Base-by-base conservation (phyloP, 2,329 filamentous ascomycete genomes). In the Gyromitra esculenta region DNA sequence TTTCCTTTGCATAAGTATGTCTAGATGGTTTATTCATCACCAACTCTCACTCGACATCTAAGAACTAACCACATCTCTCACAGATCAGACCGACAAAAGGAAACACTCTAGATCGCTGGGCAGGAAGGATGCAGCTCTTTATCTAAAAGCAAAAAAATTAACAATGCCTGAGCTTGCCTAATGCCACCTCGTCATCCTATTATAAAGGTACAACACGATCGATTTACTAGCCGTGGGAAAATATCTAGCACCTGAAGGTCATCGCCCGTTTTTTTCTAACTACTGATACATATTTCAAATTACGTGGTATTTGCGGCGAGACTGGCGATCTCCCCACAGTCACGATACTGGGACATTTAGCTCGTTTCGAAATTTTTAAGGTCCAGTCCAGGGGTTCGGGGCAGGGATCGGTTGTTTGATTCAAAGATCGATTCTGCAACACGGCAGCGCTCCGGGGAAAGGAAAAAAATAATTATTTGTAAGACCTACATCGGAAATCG, bases 351-450 rank as follows among this genome's bases (percentile, higher is more conserved):
- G 25, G 25, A 15, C 15, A 31, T 75, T 43, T 54, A n/a, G 72
- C 65, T 71, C 66, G 9, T 65, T 75, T 71, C 31, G 15, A 75
- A 75, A 75, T 70, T 57, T 21, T 8, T 39, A 64, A 70, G 35
- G 25, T 13, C 54, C 15, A 64, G 21, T 62, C 15, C 57, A 64
- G 63, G 52, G 63, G 41, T 39, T 5, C 18, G 11, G 25, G 52
- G 72, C 48, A 71, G 59, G 50, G 59, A 69, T 71, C 63, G 64
- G 35, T 31, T 15, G 45, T 54, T 48, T 66, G 50, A 41, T 68
- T 41, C 35, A 62, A 57, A 62, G 72, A 75, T 70, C 72, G 72
- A 75, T 71, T 69, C 45, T 75, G 25, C 54, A n/a, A 45, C 25
- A 63, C 69, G 60, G 67, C 37, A 62, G 35, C 45, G 52, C 50